Evolutionary conservation across 1,284 basidiomycete species (phyloP), one percentile per base, ranked within the genome.

Genomic region (Trichosporon ovoides): DNA sequence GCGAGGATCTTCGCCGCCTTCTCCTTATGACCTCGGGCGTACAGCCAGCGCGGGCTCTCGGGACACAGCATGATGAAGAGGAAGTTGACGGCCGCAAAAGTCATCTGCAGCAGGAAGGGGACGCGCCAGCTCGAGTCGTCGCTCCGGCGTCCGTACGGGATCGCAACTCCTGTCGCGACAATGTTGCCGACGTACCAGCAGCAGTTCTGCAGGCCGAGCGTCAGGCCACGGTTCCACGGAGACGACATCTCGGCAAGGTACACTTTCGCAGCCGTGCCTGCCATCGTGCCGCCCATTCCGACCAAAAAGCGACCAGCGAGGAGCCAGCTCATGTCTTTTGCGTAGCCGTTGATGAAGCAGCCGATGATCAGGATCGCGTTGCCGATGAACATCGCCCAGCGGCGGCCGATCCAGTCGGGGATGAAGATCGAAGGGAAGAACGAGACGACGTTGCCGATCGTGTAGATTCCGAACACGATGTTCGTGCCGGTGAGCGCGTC

Each of bases 131-230:
- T 78, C 71, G 77, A 72, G 31, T 81, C 74, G 53, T 55, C 52
- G 37, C 22, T 37, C 59, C 61, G 79, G 52, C 72, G 76, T 18
- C 81, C 82, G 18, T 82, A 82, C 0, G 82, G 75, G 16, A 84
- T 81, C 69, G 83, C 81, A 72, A 83, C 80, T 13, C 83, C 83
- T 10, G 75, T 72, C 1, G 78, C 78, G 35, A 79, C 70, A 66
- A 83, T 81, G 66, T 83, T 82, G 5, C 83, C 83, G 51, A 83
- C 77, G 65, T 83, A 83, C 68, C 79, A 83, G 69, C 80, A 82
- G 33, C 56, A 62, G 54, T 69, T 67, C 22, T 61, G 68, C 55
- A 83, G 77, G 3, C 83, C 83, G 53, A 84, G 74, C 62, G 80
- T 83, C 16, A 80, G 76, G 13, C 83, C 83, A 34, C 83, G 79